Evolutionary conservation across 495 filamentous ascomycete genomes (phyloP).

Genomic region (Aspergillus asperescens): DNA sequence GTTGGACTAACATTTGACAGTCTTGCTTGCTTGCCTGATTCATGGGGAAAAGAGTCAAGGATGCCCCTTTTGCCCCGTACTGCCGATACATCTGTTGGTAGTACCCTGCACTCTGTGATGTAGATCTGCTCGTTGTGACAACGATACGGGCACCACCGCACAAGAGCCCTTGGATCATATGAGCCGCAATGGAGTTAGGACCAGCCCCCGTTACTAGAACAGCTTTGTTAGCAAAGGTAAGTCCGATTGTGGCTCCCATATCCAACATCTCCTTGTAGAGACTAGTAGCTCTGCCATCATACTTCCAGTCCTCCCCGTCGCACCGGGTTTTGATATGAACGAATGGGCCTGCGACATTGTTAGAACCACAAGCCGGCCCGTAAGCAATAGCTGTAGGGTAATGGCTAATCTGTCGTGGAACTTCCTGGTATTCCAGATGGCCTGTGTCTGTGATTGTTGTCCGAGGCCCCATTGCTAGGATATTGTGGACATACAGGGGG

Average conservation of each 20-base stretch:
- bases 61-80: slow-evolving; percentile 82
- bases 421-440: slow-evolving; percentile 49
- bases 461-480: slow-evolving; percentile 13
- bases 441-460: slow-evolving; percentile 13
- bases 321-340: slow-evolving; percentile 66
- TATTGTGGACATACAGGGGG: slow-evolving; percentile 15
- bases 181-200: slow-evolving; percentile 95
- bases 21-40: slow-evolving; percentile 98
- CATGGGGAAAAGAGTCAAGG: slow-evolving; percentile 93
- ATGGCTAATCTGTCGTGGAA: slow-evolving; percentile 34
- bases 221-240: slow-evolving; percentile 61
- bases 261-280: slow-evolving; percentile 12
- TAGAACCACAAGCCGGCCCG: background rate
- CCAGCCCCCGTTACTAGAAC: slow-evolving; percentile 97
- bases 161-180: slow-evolving; percentile 90
- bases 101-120: slow-evolving; percentile 91
- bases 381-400: slow-evolving; percentile 13
- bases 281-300: slow-evolving; percentile 65
- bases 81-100: slow-evolving; percentile 96
- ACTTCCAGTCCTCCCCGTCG: slow-evolving; percentile 91
- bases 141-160: slow-evolving; percentile 92
- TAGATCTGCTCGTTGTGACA: slow-evolving; percentile 92
- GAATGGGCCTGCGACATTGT: slow-evolving; percentile 75
- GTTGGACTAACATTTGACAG: slow-evolving; percentile 84
- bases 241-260: slow-evolving; percentile 8